Evolutionary conservation across 2,329 filamentous ascomycete genomes (phyloP).

Genomic region (Fusarium sp.): DNA sequence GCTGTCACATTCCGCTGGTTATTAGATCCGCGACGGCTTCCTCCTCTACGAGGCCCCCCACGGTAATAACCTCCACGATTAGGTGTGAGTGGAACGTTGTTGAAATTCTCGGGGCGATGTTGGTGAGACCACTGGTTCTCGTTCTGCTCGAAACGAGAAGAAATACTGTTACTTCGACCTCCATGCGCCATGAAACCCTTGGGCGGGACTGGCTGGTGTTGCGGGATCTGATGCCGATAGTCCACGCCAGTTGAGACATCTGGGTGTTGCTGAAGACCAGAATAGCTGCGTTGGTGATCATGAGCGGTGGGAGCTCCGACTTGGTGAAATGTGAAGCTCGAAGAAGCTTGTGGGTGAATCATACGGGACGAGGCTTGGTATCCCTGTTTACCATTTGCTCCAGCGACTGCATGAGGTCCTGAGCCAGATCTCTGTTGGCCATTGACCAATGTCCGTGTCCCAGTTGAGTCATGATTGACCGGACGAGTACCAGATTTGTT

Average conservation of each 20-base stretch:
- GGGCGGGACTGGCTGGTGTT: constrained; percentile 6
- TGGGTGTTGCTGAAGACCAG: constrained; percentile 2
- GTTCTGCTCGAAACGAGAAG: constrained; percentile 17
- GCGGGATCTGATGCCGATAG: constrained; percentile 8
- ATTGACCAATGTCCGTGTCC: background rate
- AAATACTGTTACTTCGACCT: constrained; percentile 10
- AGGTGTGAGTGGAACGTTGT: background rate
- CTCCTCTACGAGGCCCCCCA: constrained; percentile 16
- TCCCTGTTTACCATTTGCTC: background rate
- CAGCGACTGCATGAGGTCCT: background rate
- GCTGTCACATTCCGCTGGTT: constrained; percentile 37
- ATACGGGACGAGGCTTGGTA: background rate
- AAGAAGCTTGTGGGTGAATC: background rate
- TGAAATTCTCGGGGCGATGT: constrained; percentile 17
- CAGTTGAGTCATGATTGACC: background rate
- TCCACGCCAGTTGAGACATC: constrained; percentile 4
- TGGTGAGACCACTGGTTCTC: constrained; percentile 27
- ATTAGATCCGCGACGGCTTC: constrained; percentile 31
- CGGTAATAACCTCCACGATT: constrained; percentile 28
- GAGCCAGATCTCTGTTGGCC: background rate
- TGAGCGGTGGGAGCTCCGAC: background rate
- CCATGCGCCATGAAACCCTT: constrained; percentile 6
- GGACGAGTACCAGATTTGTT: constrained; percentile 3
- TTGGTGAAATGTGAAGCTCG: constrained; percentile 12
- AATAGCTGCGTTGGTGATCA: background rate